Evolutionary conservation across 768 basidiomycete species (phyloP).

Genomic region (Boletus sp.): DNA sequence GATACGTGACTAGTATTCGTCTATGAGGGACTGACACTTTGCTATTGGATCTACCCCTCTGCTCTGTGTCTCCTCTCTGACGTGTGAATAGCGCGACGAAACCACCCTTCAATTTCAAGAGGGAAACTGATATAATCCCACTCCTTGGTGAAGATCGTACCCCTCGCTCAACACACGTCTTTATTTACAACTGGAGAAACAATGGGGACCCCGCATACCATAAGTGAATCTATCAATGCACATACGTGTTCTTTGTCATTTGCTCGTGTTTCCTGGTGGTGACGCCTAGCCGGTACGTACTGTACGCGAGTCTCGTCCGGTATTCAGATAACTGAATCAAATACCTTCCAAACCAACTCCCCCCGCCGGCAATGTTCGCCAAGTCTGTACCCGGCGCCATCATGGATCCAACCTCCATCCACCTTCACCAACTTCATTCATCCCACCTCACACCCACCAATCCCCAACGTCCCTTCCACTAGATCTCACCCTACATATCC

Average conservation of each 20-base stretch:
- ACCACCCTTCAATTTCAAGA: conserved; percentile 28
- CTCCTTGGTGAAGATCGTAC: conserved; percentile 28
- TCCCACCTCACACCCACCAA: conserved; percentile 15
- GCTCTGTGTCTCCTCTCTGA: background rate
- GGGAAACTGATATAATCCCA: conserved; percentile 23
- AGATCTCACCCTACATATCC: conserved; percentile 9
- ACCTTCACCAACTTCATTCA: conserved; percentile 21
- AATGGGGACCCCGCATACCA: conserved; percentile 31
- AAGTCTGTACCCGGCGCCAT: conserved; percentile 28
- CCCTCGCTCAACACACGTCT: conserved; percentile 18
- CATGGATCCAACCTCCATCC: conserved; percentile 19
- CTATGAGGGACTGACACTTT: background rate
- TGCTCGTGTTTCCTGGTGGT: background rate
- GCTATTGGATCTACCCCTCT: background rate
- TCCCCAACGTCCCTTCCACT: background rate
- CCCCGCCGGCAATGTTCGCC: conserved; percentile 2
- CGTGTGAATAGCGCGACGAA: conserved; percentile 23
- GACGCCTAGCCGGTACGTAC: background rate
- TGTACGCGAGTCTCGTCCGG: background rate
- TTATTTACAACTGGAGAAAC: conserved; percentile 31
- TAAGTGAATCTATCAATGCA: conserved; percentile 10
- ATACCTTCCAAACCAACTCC: conserved; percentile 12
- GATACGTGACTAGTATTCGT: background rate
- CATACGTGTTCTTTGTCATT: background rate
- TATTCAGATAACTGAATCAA: conserved; percentile 27